Conservation (phyloP, 78 protist genomes). For the Dictyostelium firmibasis region DNA sequence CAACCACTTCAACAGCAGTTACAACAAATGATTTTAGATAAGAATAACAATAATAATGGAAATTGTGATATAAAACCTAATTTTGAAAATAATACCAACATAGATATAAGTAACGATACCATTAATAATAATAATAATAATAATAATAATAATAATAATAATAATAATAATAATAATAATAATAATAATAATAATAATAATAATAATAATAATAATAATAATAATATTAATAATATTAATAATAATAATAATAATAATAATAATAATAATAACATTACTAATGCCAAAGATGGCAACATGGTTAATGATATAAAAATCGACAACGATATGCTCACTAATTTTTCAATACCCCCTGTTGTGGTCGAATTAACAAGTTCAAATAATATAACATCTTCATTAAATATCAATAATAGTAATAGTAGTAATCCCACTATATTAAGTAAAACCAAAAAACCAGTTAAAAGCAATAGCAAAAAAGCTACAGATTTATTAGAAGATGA, state of each 20-base stretch:
- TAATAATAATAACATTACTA: neutral
- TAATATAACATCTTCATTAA: neutral
- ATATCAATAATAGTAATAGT: neutral
- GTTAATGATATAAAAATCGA: neutral
- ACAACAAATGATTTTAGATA: neutral
- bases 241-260: constrained; percentile 1
- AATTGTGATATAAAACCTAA: neutral
- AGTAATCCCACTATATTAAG: neutral
- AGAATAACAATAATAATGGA: neutral
- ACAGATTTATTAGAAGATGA: neutral
- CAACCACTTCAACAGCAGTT: neutral
- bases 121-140: neutral
- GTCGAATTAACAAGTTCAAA: neutral
- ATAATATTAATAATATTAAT: neutral
- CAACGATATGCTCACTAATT: neutral
- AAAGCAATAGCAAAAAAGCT: neutral
- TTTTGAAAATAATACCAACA: neutral
- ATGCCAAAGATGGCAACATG: no score
- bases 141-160: neutral
- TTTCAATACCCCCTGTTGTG: neutral
- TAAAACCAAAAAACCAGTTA: neutral
- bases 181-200: neutral
- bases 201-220: neutral
- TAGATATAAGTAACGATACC: neutral
- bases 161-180: neutral